Evolutionary conservation across 1,284 basidiomycete genomes (phyloP).

Genomic region (Paramarasmius palmivorus): DNA sequence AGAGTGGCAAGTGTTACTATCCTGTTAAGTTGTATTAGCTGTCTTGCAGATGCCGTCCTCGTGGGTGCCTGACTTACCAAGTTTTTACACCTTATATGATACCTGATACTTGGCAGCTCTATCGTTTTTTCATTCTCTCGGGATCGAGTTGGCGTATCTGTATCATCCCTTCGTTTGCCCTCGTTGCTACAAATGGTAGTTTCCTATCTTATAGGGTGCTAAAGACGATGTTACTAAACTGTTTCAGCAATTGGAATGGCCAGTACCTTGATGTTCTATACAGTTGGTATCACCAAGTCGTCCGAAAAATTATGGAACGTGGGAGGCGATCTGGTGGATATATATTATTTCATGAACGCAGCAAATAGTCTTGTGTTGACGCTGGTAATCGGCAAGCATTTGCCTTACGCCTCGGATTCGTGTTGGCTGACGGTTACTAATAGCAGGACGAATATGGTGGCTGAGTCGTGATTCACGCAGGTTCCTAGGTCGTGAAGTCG

Average conservation of each 20-base stretch:
- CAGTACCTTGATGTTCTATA: neutral
- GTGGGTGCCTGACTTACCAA: too few relatives aligned
- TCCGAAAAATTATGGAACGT: neutral
- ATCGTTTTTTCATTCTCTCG: too few relatives aligned
- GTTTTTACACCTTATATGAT: too few relatives aligned
- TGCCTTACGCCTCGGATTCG: too few relatives aligned
- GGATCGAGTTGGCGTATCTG: neutral
- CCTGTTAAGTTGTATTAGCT: neutral
- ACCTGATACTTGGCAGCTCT: too few relatives aligned
- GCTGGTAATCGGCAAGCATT: neutral
- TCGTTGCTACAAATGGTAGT: neutral
- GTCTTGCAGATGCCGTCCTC: conserved; percentile 2
- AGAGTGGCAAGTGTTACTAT: too few relatives aligned
- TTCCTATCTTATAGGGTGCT: neutral
- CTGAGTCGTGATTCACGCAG: neutral
- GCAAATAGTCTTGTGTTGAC: neutral
- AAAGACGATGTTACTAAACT: neutral
- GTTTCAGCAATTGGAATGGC: neutral
- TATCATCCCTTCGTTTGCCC: neutral
- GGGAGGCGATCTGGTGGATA: neutral
- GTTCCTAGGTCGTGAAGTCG: neutral
- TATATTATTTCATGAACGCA: conserved; percentile 3
- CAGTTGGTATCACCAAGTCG: too few relatives aligned
- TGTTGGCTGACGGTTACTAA: neutral
- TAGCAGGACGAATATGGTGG: conserved; percentile 11